Conservation (phyloP, 345 rosid genomes). For the Ceriops zippeliana region DNA sequence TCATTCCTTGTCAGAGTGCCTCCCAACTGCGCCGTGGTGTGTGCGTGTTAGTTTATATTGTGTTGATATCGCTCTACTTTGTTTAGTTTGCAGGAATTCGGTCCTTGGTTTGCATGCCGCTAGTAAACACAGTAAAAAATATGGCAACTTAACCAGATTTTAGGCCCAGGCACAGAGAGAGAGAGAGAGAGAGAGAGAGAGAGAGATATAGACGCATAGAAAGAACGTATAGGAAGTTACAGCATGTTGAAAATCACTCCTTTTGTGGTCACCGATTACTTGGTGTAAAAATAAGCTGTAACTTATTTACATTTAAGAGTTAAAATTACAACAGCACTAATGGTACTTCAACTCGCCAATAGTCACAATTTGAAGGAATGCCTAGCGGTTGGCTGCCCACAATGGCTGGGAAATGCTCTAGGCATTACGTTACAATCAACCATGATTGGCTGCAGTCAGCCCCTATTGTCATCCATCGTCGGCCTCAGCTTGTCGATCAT, state of each 20-base stretch:
- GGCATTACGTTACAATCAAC: not conserved
- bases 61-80: not conserved
- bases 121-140: too few relatives aligned
- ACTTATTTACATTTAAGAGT: not conserved
- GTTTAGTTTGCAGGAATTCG: not conserved
- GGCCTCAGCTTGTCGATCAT: slow-evolving; percentile 15
- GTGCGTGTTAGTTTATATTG: not conserved
- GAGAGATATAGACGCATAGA: not conserved
- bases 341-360: not conserved
- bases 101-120: too few relatives aligned
- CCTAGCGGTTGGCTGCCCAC: slow-evolving; percentile 10
- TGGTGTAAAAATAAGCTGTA: not conserved
- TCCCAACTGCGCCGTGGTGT: not conserved
- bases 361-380: not conserved
- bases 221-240: not conserved
- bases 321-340: slow-evolving; percentile 20
- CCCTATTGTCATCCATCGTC: slow-evolving; percentile 11
- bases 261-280: not conserved
- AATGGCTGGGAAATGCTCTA: not conserved
- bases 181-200: not conserved
- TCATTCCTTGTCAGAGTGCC: not conserved
- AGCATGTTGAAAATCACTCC: not conserved
- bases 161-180: too few relatives aligned
- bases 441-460: not conserved
- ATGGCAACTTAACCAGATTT: too few relatives aligned